Base-by-base conservation (phyloP, 345 rosid genomes). In the Linum tenue region DNA sequence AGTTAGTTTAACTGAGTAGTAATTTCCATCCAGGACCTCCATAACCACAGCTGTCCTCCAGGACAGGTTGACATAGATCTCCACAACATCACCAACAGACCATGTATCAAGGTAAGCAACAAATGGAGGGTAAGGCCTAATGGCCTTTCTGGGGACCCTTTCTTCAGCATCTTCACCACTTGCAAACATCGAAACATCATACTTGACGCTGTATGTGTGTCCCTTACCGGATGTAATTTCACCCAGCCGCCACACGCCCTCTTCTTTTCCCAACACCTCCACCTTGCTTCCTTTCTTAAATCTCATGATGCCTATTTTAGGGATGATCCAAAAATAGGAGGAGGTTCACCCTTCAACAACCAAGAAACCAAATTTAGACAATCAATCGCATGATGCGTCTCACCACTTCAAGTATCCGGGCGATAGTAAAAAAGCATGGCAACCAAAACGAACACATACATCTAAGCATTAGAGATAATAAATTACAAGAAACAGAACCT, bases 31-130 rank as follows among this genome's bases (percentile, higher is more conserved):
- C 2, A 39, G 12, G 35, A 51, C 38, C 74, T 70, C 58, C 69
- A 70, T 38, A 41, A 70, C 39, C 14, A 63, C 35, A 1, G 65
- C 69, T 39, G 55, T 59, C 14, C 59, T 59, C 69, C 69, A 70
- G 53, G 38, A 70, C 59, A 64, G 12, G 59, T 39, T 53, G 39
- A 58, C 53, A 39, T 63, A 48, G 5, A 64, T 68, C 68, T 70
- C 73, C 40, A 70, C 68, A 39, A 70, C 11, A 70, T 70, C 73
- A 44, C 73, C 73, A 15, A 39, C n/a, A 70, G 38, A 44, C 73
- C 67, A 63, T 37, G 44, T 15, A 22, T 40, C 31, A 2, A 22
- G 50, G 37, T 22, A 44, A 64, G 12, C 38, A 39, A 16, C 5
- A 64, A 57, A 56, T 3, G 64, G 68, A 64, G 59, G 68, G 56